These are phyloP conservation scores for Leptosphaerulina australis DNA, from an alignment of 2,329 filamentous ascomycete species.

Conservation along the genomic window DNA sequence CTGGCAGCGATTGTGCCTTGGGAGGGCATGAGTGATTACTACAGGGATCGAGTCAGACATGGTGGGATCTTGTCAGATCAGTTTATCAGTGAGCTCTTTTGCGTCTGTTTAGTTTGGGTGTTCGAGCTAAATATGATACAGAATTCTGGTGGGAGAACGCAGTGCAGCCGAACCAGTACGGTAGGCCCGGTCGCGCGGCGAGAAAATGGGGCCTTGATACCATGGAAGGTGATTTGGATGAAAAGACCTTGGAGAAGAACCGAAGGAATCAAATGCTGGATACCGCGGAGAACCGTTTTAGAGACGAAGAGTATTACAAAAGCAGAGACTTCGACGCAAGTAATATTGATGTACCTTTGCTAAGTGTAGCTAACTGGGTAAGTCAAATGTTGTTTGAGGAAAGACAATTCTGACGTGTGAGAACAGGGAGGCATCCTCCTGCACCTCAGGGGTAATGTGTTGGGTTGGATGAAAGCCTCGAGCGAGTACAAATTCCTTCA, in stretches of 20 bases:
- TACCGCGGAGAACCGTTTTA: constrained; percentile 55
- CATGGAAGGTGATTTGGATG: constrained; percentile 61
- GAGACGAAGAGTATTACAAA: constrained; percentile 66
- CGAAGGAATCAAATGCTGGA: constrained; percentile 35
- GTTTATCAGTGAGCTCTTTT: constrained; percentile 24
- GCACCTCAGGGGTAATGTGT: constrained; percentile 69
- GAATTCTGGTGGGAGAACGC: not conserved
- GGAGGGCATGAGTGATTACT: constrained; percentile 61
- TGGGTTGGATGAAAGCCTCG: constrained; percentile 65
- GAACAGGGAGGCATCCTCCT: constrained; percentile 69
- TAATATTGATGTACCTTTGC: constrained; percentile 68
- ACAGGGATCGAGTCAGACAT: constrained; percentile 48
- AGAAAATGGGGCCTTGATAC: constrained; percentile 60
- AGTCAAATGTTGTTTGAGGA: not conserved
- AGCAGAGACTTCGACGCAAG: constrained; percentile 65
- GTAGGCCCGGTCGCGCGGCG: constrained; percentile 54
- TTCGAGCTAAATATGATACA: constrained; percentile 46
- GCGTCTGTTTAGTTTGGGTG: no score
- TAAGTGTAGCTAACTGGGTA: constrained; percentile 63
- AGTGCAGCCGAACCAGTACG: constrained; percentile 70
- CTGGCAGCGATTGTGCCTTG: constrained; percentile 58
- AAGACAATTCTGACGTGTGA: not conserved
- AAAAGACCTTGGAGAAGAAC: constrained; percentile 56
- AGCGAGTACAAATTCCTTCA: constrained; percentile 70
- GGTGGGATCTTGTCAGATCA: constrained; percentile 39